Evolutionary conservation across 2,329 filamentous ascomycete species (phyloP), one percentile per base, ranked within the genome.

Genomic region (Pestalotiopsis sp.): DNA sequence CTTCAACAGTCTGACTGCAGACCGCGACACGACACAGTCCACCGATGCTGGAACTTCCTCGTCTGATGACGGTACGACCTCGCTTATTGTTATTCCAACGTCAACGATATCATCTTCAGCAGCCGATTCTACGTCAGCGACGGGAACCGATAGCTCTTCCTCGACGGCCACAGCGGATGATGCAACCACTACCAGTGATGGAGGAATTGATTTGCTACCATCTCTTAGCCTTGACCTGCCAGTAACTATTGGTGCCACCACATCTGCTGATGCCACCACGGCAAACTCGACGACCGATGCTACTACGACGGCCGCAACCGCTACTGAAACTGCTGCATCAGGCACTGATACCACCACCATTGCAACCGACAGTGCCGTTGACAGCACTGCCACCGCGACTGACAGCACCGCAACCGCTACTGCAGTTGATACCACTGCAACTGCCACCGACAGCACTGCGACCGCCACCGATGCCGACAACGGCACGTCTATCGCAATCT

Each of bases 1-100:
- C 12, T 69, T 78, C 27, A 71, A 70, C 0, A 74, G 74, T 40
- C 67, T 75, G 70, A 58, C 69, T 17, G 69, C 70, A 2, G 66
- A 66, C 31, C 62, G 58, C n/a, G 58, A 61, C 36, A n/a, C 36
- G n/a, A 36, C 9, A 14, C 9, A 17, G 20, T 36, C 59, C 9
- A 23, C 40, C n/a, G 20, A 70, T 3, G 72, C 72, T 6, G 61
- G 61, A 12, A 17, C 64, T 36, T 41, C 25, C 14, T 40, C 65
- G 20, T 68, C 68, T 23, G 41, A 67, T 65, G 31, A 17, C 13
- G 38, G 14, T 27, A 31, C 31, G 67, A 60, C 25, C 17, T 38
- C 38, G 69, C 40, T 74, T 49, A 70, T 73, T 49, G 69, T 68
- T 52, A 38, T 75, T 49, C 72, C 75, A n/a, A 68, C 72, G 7